Evolutionary conservation across 805 yeast species (phyloP).

Genomic region (Metschnikowia peoriensis): DNA sequence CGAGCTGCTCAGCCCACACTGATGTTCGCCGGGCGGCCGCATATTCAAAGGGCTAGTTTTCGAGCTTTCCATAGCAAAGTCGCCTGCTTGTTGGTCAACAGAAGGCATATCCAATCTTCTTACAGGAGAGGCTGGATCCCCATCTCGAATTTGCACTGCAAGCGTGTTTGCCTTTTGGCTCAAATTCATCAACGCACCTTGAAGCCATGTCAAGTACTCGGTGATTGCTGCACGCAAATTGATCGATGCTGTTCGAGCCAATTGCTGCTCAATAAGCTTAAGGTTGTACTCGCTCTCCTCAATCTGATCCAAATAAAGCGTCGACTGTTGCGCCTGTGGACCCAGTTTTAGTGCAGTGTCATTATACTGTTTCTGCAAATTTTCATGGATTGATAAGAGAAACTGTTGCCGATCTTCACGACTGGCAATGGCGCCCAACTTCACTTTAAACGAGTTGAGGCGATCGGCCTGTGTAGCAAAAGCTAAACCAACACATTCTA

Average conservation of each 20-base stretch:
- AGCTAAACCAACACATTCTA: constrained; percentile 13
- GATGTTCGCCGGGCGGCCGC: constrained; percentile 8
- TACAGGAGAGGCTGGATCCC: constrained; percentile 9
- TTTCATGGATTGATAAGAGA: constrained; percentile 34
- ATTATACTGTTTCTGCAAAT: constrained; percentile 37
- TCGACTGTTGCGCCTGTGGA: constrained; percentile 40
- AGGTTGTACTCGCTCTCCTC: constrained; percentile 51
- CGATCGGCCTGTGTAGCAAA: constrained; percentile 39
- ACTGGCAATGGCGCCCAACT: constrained; percentile 45
- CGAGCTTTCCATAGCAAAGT: constrained; percentile 4
- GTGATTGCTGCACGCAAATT: constrained; percentile 45
- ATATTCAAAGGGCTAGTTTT: constrained; percentile 8
- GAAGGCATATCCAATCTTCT: constrained; percentile 3
- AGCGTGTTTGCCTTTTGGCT: constrained; percentile 3
- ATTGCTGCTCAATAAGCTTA: constrained; percentile 53
- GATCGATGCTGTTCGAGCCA: constrained; percentile 44
- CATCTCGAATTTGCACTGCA: constrained; percentile 7
- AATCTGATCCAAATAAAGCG: constrained; percentile 46
- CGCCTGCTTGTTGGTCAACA: constrained; percentile 4
- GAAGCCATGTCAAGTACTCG: constrained; percentile 41
- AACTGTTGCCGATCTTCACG: constrained; percentile 49
- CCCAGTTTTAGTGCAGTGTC: constrained; percentile 45
- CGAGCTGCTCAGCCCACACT: constrained; percentile 3
- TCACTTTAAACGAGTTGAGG: constrained; percentile 42
- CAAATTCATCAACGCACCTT: constrained; percentile 10